These are phyloP conservation scores for Gentiana straminea DNA, from an alignment of 257 asterid genomes.

Conservation along the genomic window DNA sequence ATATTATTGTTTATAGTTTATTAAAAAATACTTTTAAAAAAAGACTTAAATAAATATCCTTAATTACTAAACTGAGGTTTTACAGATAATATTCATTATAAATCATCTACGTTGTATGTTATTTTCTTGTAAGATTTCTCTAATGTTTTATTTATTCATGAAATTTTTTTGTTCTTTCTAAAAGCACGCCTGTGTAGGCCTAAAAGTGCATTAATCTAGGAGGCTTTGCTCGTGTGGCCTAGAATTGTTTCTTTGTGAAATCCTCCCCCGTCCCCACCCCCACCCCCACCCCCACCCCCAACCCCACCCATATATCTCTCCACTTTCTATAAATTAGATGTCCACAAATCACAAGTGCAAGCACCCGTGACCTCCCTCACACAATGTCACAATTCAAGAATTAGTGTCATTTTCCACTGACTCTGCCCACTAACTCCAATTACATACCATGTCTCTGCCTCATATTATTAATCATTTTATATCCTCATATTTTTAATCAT, in stretches of 20 bases:
- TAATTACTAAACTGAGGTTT: too few relatives aligned
- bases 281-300: slow-evolving; percentile 5
- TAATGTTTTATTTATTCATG: too few relatives aligned
- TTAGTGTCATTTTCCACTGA: slow-evolving; percentile 13
- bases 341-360: slow-evolving; percentile 23
- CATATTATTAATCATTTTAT: background rate
- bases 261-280: background rate
- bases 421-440: too few relatives aligned
- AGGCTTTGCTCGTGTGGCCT: slow-evolving; percentile 23
- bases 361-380: slow-evolving; percentile 41
- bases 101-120: too few relatives aligned
- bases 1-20: too few relatives aligned
- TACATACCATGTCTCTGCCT: background rate
- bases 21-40: too few relatives aligned
- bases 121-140: too few relatives aligned
- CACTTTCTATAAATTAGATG: slow-evolving; percentile 5
- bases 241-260: slow-evolving; percentile 27
- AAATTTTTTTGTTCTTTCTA: too few relatives aligned
- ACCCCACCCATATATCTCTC: slow-evolving; percentile 1
- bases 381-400: slow-evolving; percentile 14
- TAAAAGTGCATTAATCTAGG: slow-evolving; percentile 20
- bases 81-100: too few relatives aligned
- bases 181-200: slow-evolving; percentile 1
- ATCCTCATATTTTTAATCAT: slow-evolving; percentile 10
- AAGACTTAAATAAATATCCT: too few relatives aligned